Evolutionary conservation across 2,329 filamentous ascomycete species (phyloP), one percentile per base, ranked within the genome.

Genomic region (Drechslerella stenobrocha): DNA sequence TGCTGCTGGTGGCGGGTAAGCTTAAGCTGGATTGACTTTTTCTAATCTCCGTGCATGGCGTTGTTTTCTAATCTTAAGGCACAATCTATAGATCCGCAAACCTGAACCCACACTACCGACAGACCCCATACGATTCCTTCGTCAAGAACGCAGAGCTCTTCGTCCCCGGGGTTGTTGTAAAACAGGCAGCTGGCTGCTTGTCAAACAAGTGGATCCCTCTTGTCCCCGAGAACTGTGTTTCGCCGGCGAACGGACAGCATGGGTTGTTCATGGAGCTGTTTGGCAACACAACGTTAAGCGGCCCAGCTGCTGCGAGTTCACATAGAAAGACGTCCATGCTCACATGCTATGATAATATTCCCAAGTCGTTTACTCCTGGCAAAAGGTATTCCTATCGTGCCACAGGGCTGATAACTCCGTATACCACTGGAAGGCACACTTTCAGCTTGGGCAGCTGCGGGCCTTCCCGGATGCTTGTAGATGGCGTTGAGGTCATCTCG

Each of bases 371-470:
- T 53, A 57, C 67, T 3, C 71, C 72, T 11, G 74, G 74, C 0
- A 72, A 70, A 52, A 55, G 69, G 24, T 74, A 75, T 50, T 74
- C 72, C 34, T 75, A 75, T 57, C 70, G 72, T 4, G 73, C 71
- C 3, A 72, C 61, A 3, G 74, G 74, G 9, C 30, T 73, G 1
- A 53, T 75, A 42, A 74, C 72, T 4, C 74, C 74, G 3, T 70
- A 71, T 3, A 71, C 66, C 7, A 71, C 72, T 20, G 74, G 74
- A n/a, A 67, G 57, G 6, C 73, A 75, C 46, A 69, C 72, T 8
- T 73, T 75, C 61, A 75, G 73, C 30, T 70, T 75, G 44, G 72
- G 72, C 6, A 73, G 72, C 28, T 74, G 72, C 42, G 74, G 74
- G 3, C 74, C 73, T 18, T 74, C 73, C 9, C 70, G 72, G 2